A percentile compares a stretch with the other conserved stretches of the same genome.
phyloP scores from a whole-genome alignment of 148 eudicot genomes.

The Rhododendron molle region DNA sequence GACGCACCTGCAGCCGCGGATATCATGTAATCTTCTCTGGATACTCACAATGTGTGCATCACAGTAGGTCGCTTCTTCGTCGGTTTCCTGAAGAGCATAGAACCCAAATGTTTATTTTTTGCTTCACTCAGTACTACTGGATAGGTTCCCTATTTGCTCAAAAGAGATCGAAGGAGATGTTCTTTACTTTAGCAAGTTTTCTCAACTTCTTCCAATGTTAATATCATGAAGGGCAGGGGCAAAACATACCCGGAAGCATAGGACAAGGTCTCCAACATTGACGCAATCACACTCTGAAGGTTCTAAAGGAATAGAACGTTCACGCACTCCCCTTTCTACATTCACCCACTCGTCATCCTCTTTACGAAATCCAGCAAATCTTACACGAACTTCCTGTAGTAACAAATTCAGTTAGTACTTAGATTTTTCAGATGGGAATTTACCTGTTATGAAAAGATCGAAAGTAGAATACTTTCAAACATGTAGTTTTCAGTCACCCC shows the following conservation, averaged over 20 bases:
- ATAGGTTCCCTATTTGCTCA: background rate
- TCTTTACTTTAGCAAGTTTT: background rate
- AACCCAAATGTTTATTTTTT: background rate
- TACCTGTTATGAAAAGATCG: background rate
- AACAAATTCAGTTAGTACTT: background rate
- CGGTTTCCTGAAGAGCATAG: constrained; percentile 44
- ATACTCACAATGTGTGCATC: constrained; percentile 69
- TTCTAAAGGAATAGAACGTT: constrained; percentile 87
- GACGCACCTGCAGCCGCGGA: constrained; percentile 59
- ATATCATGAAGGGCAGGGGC: background rate
- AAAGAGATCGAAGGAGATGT: background rate
- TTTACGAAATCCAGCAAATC: constrained; percentile 70
- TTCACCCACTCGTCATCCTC: constrained; percentile 90
- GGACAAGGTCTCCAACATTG: constrained; percentile 73
- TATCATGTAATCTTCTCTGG: constrained; percentile 58
- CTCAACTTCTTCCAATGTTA: background rate
- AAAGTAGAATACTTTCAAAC: background rate
- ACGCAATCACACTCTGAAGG: constrained; percentile 77
- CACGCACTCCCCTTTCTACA: constrained; percentile 54
- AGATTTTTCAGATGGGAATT: background rate
- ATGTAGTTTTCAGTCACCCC: background rate
- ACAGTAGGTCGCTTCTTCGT: constrained; percentile 49
- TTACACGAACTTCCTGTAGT: constrained; percentile 72
- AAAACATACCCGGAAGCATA: constrained; percentile 69
- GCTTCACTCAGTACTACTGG: background rate